A percentile compares a stretch with the other conserved stretches of the same genome.
Evolutionary conservation across 805 yeast species (phyloP).

Genomic region (Priceomyces carsonii): DNA sequence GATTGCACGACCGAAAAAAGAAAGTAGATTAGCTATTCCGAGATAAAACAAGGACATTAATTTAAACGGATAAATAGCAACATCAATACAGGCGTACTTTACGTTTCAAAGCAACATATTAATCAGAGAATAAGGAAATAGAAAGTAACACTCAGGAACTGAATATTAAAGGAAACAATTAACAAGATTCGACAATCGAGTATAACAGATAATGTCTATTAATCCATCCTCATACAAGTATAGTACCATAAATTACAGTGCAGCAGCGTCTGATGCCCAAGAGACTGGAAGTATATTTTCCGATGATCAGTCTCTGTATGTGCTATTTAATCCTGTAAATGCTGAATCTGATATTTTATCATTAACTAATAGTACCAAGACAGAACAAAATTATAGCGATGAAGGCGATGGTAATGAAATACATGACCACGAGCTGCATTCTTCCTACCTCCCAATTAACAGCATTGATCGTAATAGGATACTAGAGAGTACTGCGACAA

Average conservation of each 20-base stretch:
- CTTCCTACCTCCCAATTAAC: neutral
- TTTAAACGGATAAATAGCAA: no score
- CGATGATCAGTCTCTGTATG: conserved; percentile 27
- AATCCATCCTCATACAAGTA: conserved; percentile 7
- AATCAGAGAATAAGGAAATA: no score
- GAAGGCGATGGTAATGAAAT: conserved; percentile 7
- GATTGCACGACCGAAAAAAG: no score
- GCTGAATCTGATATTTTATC: conserved; percentile 29
- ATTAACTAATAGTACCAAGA: conserved; percentile 19
- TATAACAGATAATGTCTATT: conserved; percentile 3
- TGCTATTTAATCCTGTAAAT: conserved; percentile 25
- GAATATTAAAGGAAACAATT: no score
- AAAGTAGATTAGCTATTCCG: no score
- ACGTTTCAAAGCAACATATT: no score
- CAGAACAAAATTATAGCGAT: conserved; percentile 5
- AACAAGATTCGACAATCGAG: neutral
- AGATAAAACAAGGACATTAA: no score
- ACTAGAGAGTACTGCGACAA: conserved; percentile 1
- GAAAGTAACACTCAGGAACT: no score
- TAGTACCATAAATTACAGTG: conserved; percentile 4
- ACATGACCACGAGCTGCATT: conserved; percentile 8
- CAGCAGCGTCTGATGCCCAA: conserved; percentile 1
- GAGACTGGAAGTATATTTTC: conserved; percentile 19
- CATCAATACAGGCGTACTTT: no score
- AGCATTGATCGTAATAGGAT: conserved; percentile 4